Conservation (phyloP, 1,284 basidiomycete genomes). For the Wallemia ichthyophaga region DNA sequence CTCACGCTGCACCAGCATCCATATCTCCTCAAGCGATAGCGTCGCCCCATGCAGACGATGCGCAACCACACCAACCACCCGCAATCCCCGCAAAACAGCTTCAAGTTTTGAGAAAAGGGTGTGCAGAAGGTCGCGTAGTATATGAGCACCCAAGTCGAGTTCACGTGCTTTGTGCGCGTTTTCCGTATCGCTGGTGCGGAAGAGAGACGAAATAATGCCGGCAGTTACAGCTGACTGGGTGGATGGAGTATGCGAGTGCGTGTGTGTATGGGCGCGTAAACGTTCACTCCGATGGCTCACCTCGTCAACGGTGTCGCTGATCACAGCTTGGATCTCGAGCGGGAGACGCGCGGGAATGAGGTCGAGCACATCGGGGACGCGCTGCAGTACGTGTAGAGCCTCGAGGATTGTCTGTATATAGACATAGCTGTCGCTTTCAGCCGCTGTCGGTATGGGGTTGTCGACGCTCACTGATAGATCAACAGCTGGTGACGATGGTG, state of each 20-base stretch:
- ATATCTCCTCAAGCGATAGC: constrained; percentile 63
- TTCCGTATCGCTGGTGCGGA: constrained; percentile 45
- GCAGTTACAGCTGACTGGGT: constrained; percentile 1
- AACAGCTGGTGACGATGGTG: constrained; percentile 1
- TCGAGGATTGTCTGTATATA: constrained; percentile 88
- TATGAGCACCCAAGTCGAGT: constrained; percentile 38
- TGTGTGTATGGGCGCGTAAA: no score
- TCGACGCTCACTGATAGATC: constrained; percentile 1
- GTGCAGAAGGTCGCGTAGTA: constrained; percentile 85
- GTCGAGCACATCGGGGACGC: constrained; percentile 59
- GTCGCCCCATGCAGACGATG: constrained; percentile 1
- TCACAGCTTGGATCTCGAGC: constrained; percentile 52
- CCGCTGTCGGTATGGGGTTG: constrained; percentile 23
- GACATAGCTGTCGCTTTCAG: constrained; percentile 69
- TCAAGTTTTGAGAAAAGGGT: constrained; percentile 87
- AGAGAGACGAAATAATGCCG: constrained; percentile 5
- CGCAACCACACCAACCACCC: constrained; percentile 65
- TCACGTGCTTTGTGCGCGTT: constrained; percentile 31
- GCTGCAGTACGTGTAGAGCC: constrained; percentile 64
- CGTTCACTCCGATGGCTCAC: constrained; percentile 38
- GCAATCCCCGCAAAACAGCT: constrained; percentile 73
- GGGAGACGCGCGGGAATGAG: constrained; percentile 52
- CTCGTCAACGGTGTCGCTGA: constrained; percentile 67
- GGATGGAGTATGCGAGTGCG: not conserved
- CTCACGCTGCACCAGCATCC: constrained; percentile 72